Base-by-base conservation (phyloP, 257 asterid species). In the Jacaranda mimosifolia region DNA sequence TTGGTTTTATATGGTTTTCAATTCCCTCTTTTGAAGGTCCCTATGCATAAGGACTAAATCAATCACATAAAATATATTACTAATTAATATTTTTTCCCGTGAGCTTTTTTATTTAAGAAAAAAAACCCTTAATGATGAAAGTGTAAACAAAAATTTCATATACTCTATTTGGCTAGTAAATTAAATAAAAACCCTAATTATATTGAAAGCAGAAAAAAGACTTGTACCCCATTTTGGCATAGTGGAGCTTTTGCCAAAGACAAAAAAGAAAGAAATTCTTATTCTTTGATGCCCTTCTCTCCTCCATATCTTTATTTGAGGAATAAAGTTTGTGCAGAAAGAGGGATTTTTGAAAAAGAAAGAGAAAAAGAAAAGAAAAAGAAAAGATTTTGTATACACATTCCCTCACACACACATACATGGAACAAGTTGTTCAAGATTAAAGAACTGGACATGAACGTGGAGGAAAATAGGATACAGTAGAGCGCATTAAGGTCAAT, bases 401-500 rank as follows among this genome's bases (percentile, higher is more conserved):
- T 75, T 73, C 65, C 64, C 26, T 18, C 17, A 36, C n/a, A 18
- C n/a, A n/a, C 26, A 63, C 26, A 15, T 21, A 45, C 1, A 21
- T 6, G 18, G 14, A 60, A 53, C 40, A 38, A 70, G 79, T 72
- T 76, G 79, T 51, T 53, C 68, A 49, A 75, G 59, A 40, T 56
- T 73, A 81, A 73, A 82, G 60, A 80, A 49, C 51, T 58, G 58
- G 73, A 42, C 35, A 53, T 58, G 89, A 83, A 83, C 89, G 80
- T 79, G 89, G 81, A 73, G 40, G 81, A 82, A 82, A 85, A 80
- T 85, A 85, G 83, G 71, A 38, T 42, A 77, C 79, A 68, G n/a
- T n/a, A n/a, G n/a, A n/a, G n/a, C n/a, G n/a, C n/a, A n/a, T n/a
- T n/a, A n/a, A n/a, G n/a, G n/a, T n/a, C n/a, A n/a, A n/a, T n/a